Base-by-base conservation (phyloP, 768 basidiomycete genomes). In the Lactifluus echinatus region DNA sequence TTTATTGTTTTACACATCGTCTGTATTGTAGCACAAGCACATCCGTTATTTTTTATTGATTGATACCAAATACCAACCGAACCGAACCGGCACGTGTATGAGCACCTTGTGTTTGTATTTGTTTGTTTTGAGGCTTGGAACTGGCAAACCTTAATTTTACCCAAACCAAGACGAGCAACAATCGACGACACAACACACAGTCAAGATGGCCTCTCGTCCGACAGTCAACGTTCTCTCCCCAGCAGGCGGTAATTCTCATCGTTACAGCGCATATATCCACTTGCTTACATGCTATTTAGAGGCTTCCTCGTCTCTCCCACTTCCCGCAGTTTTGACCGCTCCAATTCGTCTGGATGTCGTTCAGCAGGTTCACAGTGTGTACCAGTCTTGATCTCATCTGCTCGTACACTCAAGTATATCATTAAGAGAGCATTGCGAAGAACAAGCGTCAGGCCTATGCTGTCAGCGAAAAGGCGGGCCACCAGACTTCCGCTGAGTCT, bases 261-360 rank as follows among this genome's bases (percentile, higher is more conserved):
- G 17, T 23, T 31, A 21, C 23, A 33, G 26, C 47, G 6, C 17
- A 50, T 42, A 54, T 59, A 43, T 40, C 8, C 28, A 39, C 45
- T 54, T 28, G 26, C 43, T 55, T 17, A 62, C 45, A 19, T 28
- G 15, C 45, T 15, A 29, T 29, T 36, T 64, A 89, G 90, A 93
- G 81, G 77, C 88, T 43, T 90, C 92, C 40, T 78, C 81, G 72
- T 95, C 93, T 46, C 84, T 94, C 52, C 89, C 91, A 55, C 88
- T 94, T 66, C 93, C 95, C 51, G 92, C 93, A 68, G 96, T 99
- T 70, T 78, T 99, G 69, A 94, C 93, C 67, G 96, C 95, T 37
- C 95, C 96, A 68, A 98, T 99, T 75, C 82, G 96, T 74, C 84
- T 95, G 70, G 96, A 99, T 81, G 93, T 99, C 64, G 95, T 99